Conservation (phyloP, 495 filamentous ascomycete genomes). For the Letharia lupina region DNA sequence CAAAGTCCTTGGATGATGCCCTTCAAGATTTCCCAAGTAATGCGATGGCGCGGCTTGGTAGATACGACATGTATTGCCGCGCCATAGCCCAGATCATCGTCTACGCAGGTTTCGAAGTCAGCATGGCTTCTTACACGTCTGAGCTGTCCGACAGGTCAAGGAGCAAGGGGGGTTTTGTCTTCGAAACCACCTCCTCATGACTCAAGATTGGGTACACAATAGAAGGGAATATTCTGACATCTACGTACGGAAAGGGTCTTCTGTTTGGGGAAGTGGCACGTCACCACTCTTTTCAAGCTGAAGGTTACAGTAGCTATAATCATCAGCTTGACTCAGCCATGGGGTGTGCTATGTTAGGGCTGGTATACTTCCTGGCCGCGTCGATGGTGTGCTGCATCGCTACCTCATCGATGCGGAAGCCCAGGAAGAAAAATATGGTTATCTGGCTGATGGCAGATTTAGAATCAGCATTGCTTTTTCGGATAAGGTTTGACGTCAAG, state of each 20-base stretch:
- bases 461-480: not conserved
- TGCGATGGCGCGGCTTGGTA: not conserved
- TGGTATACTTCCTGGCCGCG: not conserved
- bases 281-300: not conserved
- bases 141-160: too few species aligned
- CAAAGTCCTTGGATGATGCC: not conserved
- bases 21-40: not conserved
- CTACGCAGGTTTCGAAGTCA: too few species aligned
- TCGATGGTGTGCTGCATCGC: not conserved
- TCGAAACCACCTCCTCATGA: too few species aligned
- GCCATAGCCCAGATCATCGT: not conserved
- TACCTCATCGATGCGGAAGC: not conserved
- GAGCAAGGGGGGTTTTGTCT: too few species aligned
- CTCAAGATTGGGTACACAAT: too few species aligned
- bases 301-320: not conserved
- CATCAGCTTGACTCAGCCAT: not conserved
- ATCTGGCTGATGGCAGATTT: not conserved
- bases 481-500: not conserved
- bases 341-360: not conserved
- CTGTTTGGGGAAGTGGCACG: not conserved
- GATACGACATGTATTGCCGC: not conserved
- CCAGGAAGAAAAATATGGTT: not conserved
- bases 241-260: not conserved
- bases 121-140: too few species aligned
- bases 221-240: too few species aligned